Evolutionary conservation across 169 alveolate species (phyloP), one percentile per base, ranked within the genome.

Genomic region (Blepharisma undulans): DNA sequence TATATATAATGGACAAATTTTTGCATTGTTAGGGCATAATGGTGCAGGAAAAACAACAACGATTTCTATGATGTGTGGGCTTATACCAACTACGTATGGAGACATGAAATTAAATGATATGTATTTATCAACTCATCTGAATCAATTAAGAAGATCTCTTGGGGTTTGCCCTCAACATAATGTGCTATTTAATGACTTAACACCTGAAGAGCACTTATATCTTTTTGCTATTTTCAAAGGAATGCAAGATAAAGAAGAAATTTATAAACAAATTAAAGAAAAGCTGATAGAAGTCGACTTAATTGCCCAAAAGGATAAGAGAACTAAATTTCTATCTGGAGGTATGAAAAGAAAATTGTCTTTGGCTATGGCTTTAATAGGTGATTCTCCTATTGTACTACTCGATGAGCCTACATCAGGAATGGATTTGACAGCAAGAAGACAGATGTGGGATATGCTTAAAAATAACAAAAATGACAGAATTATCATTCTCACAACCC

Each of bases 371-470:
- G 98, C 98, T 14, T 87, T 98, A 74, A 95, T 97, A 19, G 98
- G 98, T 2, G 94, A 96, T 71, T 93, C 98, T 0, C 91, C 90
- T 61, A 90, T 98, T n/a, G 93, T 98, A 25, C 89, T 98, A 74
- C 92, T 98, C 25, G 98, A 98, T 95, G 98, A 98, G 85, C 99
- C 99, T 33, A 95, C 98, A 5, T 94, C 97, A 71, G 99, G 98
- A n/a, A 94, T 98, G 96, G 99, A 98, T 86, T 94, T 95, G 21
- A 92, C 94, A 4, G 96, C 98, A 0, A 94, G 98, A 87, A 95
- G 98, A 88, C 91, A 92, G 27, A 93, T 97, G 21, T 97, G 98
- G 98, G 97, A 97, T 72, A 91, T 97, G 91, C 93, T 98, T 22
- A 93, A 96, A 80, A 90, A 89, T 14, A 91, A 90, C 77, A 92